These are phyloP conservation scores for Paragyromitra xinjiangensis DNA, from an alignment of 495 filamentous ascomycete genomes.

Conservation along the genomic window DNA sequence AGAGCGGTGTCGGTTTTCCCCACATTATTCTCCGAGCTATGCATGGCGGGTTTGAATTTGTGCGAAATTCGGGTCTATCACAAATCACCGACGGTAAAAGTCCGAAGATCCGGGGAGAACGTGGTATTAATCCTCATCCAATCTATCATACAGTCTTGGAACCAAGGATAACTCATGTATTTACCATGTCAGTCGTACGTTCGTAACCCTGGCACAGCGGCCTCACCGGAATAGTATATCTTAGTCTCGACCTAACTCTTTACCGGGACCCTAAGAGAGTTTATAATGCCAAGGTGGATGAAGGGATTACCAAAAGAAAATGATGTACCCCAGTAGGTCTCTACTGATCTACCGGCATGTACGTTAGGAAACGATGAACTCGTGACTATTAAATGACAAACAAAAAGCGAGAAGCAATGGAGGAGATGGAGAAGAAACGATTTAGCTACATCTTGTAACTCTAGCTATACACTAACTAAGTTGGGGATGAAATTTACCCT, in stretches of 20 bases:
- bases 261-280: too few relatives aligned
- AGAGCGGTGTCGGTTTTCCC: background rate
- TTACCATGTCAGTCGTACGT: background rate
- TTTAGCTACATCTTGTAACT: too few relatives aligned
- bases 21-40: slow-evolving; percentile 3
- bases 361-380: too few relatives aligned
- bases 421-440: too few relatives aligned
- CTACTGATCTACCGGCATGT: too few relatives aligned
- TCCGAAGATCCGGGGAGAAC: slow-evolving; percentile 3
- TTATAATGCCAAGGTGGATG: too few relatives aligned
- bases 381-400: too few relatives aligned
- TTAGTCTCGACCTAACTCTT: background rate
- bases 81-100: background rate
- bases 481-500: too few relatives aligned
- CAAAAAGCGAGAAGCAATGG: too few relatives aligned
- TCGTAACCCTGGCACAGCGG: background rate
- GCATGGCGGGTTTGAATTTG: slow-evolving; percentile 10
- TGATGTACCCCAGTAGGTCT: too few relatives aligned
- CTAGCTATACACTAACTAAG: too few relatives aligned
- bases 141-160: background rate
- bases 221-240: background rate
- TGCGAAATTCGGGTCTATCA: slow-evolving; percentile 20
- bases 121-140: background rate
- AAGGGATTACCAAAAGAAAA: too few relatives aligned
- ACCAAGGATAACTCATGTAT: background rate